A percentile compares a stretch with the other conserved stretches of the same genome.
Conservation (phyloP, 371 early-diverging fungal species). For the Apophysomyces trapeziformis region DNA sequence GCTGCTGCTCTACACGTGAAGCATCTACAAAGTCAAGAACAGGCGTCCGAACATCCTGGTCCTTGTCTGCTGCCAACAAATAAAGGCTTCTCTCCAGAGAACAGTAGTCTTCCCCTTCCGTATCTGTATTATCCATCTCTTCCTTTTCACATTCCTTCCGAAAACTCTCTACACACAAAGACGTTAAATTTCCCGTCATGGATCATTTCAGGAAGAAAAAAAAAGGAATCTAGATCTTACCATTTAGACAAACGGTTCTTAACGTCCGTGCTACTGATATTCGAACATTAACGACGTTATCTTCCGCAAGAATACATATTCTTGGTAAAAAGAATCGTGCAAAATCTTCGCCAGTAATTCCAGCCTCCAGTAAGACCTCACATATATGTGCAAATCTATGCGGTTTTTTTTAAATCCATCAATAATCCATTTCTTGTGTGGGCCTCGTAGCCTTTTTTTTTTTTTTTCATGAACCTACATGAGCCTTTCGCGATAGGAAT, state of each 20-base stretch:
- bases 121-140: constrained; percentile 27
- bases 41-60: constrained; percentile 36
- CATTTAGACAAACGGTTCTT: constrained; percentile 32
- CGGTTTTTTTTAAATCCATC: neutral
- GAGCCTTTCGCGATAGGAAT: constrained; percentile 30
- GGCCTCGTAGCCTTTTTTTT: neutral
- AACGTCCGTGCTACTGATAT: constrained; percentile 39
- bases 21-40: constrained; percentile 28
- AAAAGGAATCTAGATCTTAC: constrained; percentile 10
- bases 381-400: constrained; percentile 44
- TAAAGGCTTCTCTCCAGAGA: constrained; percentile 31
- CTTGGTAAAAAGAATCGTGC: constrained; percentile 39
- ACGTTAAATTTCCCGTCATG: neutral
- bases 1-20: neutral
- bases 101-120: constrained; percentile 19
- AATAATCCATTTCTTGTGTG: neutral
- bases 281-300: constrained; percentile 46
- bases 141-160: constrained; percentile 20
- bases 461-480: constrained; percentile 22
- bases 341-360: constrained; percentile 36
- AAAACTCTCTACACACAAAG: constrained; percentile 20
- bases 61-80: constrained; percentile 31
- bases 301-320: constrained; percentile 36
- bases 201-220: neutral
- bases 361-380: constrained; percentile 34